Conservation (phyloP, 495 filamentous ascomycete genomes). For the Xylaria scruposa region DNA sequence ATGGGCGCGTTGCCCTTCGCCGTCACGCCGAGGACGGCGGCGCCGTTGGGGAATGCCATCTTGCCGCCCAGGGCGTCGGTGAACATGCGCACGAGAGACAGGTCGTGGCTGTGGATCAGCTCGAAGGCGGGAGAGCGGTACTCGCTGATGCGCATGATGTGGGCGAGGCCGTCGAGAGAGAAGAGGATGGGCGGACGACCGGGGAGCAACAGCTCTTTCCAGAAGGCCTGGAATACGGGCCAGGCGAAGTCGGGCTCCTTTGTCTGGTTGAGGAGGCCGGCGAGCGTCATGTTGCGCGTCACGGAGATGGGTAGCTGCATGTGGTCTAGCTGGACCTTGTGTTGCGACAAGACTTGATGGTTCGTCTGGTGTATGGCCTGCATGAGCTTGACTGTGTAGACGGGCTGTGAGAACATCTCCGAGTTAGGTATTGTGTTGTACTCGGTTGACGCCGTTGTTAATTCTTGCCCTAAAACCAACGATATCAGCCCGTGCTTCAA, state of each 20-base stretch:
- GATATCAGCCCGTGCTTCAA: conserved; percentile 20
- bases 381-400: conserved; percentile 75
- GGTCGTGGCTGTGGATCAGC: conserved; percentile 85
- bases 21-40: conserved; percentile 76
- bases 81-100: conserved; percentile 79
- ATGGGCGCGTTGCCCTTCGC: conserved; percentile 68
- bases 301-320: conserved; percentile 62
- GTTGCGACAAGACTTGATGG: conserved; percentile 62
- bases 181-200: conserved; percentile 82
- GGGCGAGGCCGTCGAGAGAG: conserved; percentile 75
- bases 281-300: conserved; percentile 66
- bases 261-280: conserved; percentile 71
- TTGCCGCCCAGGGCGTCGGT: conserved; percentile 69
- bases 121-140: conserved; percentile 74
- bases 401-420: conserved; percentile 75
- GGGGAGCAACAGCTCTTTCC: conserved; percentile 71
- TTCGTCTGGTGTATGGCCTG: conserved; percentile 75
- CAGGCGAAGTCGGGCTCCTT: conserved; percentile 78
- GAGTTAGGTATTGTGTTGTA: conserved; percentile 72
- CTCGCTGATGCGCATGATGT: conserved; percentile 75
- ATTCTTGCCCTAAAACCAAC: conserved; percentile 70
- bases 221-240: conserved; percentile 81
- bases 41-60: conserved; percentile 72
- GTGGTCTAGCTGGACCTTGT: conserved; percentile 66
- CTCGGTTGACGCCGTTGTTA: conserved; percentile 77